Evolutionary conservation across 768 basidiomycete species (phyloP).

Genomic region (Russula compacta): DNA sequence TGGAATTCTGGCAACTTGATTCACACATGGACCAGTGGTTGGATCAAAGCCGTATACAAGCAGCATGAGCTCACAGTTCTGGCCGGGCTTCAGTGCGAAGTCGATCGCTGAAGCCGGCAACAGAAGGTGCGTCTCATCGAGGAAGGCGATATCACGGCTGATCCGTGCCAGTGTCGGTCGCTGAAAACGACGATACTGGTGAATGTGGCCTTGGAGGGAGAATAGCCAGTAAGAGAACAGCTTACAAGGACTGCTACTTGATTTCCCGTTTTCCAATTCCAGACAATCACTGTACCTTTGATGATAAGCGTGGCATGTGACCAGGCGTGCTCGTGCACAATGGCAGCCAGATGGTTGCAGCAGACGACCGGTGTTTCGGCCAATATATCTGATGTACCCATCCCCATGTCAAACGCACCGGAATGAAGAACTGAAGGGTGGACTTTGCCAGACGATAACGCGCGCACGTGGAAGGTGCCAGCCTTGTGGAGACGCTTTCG

Average conservation of each 20-base stretch:
- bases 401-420: not conserved
- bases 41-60: not conserved
- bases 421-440: conserved; percentile 3
- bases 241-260: conserved; percentile 4
- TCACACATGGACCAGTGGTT: not conserved
- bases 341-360: not conserved
- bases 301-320: not conserved
- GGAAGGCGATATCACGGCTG: conserved; percentile 3
- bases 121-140: conserved; percentile 9
- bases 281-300: not conserved
- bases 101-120: conserved; percentile 1
- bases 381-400: not conserved
- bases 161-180: conserved; percentile 1
- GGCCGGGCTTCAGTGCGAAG: conserved; percentile 1
- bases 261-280: conserved; percentile 12
- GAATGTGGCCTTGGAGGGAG: not conserved
- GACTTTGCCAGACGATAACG: conserved; percentile 8
- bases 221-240: too few relatives aligned
- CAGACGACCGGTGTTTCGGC: not conserved
- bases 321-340: not conserved
- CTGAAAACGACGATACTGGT: not conserved
- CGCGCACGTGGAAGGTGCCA: conserved; percentile 2
- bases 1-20: not conserved
- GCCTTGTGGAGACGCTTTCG: not conserved
- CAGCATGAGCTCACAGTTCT: conserved; percentile 1